Evolutionary conservation across 129 eudicot species (phyloP), one percentile per base, ranked within the genome.

Genomic region (Dittrichia graveolens): DNA sequence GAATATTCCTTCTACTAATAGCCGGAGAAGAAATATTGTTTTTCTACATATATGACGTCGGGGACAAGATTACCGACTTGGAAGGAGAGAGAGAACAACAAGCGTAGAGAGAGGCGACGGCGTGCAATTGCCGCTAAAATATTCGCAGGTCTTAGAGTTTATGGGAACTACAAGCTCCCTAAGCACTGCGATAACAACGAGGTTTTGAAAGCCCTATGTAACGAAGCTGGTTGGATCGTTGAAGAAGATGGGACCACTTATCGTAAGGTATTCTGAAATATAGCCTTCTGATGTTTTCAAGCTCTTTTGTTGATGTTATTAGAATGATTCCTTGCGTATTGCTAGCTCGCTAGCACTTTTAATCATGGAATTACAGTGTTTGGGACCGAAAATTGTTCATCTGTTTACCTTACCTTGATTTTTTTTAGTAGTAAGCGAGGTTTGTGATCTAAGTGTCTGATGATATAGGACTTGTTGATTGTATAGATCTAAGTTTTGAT

Each of bases 51-150:
- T 41, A 91, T 91, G 97, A 89, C 91, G 79, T 83, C 95, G 65
- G 96, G 96, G 16, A 73, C 96, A 48, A 58, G 98, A 82, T 85
- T 87, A 42, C 98, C 98, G 75, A 89, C 98, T 31, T 93, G 98
- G 98, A 93, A 85, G 79, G 98, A 93, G 75, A 78, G 98, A 24
- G 98, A 93, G 83, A 93, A 93, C 83, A 93, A 93, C 87, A 93
- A 89, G 82, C 84, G 96, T 65, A 71, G 98, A 47, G 98, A 93
- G 78, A 82, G 98, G 3, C 85, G 98, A 39, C 85, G 98, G 69
- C 85, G 98, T 19, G 98, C 98, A 47, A 93, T 93, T 79, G 98
- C 95, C 70, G 98, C 98, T 14, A 93, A 93, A 84, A 93, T 93
- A 89, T 93, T 83, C 82, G 72, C 96, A 56, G 98, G 98, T 0